phyloP scores from a whole-genome alignment of 2,329 filamentous ascomycete genomes.

The Thelonectria rubi region DNA sequence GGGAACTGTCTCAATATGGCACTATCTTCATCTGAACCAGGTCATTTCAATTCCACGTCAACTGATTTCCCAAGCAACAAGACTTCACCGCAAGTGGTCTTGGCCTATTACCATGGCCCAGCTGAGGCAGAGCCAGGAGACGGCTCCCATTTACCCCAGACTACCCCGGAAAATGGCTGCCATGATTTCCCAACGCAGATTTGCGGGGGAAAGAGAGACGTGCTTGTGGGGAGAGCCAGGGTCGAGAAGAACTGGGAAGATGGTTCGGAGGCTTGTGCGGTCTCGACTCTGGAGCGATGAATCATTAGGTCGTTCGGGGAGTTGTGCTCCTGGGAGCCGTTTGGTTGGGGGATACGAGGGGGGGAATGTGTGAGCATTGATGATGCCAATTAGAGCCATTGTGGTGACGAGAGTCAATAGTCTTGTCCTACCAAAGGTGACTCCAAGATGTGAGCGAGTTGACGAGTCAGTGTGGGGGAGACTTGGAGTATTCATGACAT shows the following conservation, averaged over 20 bases:
- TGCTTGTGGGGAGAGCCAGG: neutral
- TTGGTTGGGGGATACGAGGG: neutral
- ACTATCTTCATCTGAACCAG: slow-evolving; percentile 6
- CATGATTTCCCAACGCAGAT: slow-evolving; percentile 9
- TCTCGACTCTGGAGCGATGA: slow-evolving; percentile 15
- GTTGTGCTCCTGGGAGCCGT: neutral
- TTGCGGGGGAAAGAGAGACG: slow-evolving; percentile 30
- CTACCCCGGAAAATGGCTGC: slow-evolving; percentile 35
- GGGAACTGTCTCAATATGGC: slow-evolving; percentile 1
- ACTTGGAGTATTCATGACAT: neutral
- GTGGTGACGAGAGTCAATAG: no score
- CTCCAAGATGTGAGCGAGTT: neutral
- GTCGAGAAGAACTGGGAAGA: neutral
- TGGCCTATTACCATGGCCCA: neutral
- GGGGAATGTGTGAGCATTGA: neutral
- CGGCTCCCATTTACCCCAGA: slow-evolving; percentile 24
- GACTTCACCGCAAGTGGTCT: neutral
- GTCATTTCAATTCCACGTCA: slow-evolving; percentile 1
- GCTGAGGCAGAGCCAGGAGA: neutral
- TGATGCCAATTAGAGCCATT: neutral
- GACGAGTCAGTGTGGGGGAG: neutral
- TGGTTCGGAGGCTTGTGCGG: neutral
- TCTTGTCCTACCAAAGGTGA: neutral
- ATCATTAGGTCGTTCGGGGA: slow-evolving; percentile 19
- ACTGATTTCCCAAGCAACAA: slow-evolving; percentile 5